Conservation (phyloP, 768 basidiomycete genomes). For the Roridomyces roridus region DNA sequence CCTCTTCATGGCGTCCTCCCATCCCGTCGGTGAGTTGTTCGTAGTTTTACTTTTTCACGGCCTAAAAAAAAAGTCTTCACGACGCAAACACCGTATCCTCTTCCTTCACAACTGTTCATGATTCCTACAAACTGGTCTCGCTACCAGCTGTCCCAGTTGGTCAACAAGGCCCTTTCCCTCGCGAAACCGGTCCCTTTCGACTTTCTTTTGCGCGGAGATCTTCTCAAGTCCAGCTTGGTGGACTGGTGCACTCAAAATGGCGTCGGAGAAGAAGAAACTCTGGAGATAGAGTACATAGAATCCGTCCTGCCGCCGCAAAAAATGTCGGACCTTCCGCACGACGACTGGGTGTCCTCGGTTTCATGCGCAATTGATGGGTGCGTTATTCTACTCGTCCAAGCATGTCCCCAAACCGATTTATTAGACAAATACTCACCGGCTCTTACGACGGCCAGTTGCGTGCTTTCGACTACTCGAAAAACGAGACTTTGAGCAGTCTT, state of each 20-base stretch:
- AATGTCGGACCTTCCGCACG: constrained; percentile 79
- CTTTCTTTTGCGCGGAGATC: constrained; percentile 85
- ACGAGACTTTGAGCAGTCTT: constrained; percentile 51
- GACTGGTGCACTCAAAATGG: constrained; percentile 79
- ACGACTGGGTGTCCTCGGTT: constrained; percentile 93
- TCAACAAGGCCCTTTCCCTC: constrained; percentile 90
- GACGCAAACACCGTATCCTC: constrained; percentile 72
- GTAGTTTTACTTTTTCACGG: no score
- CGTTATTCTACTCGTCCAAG: constrained; percentile 19
- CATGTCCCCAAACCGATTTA: constrained; percentile 12
- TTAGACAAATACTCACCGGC: constrained; percentile 74
- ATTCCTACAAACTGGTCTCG: constrained; percentile 89
- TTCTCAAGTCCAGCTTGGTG: constrained; percentile 72
- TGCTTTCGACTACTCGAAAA: constrained; percentile 74
- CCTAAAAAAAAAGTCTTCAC: constrained; percentile 65
- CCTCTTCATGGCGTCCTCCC: constrained; percentile 39
- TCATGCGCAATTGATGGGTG: constrained; percentile 66
- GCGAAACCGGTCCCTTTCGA: constrained; percentile 87
- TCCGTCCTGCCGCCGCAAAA: constrained; percentile 87
- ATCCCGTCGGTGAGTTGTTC: constrained; percentile 38
- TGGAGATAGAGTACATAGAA: constrained; percentile 92
- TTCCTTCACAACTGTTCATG: constrained; percentile 91
- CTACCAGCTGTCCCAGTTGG: constrained; percentile 96
- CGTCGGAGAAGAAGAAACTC: constrained; percentile 86
- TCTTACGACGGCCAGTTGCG: constrained; percentile 85